Conservation (phyloP, 495 filamentous ascomycete genomes). For the Achaetomiella virescens region DNA sequence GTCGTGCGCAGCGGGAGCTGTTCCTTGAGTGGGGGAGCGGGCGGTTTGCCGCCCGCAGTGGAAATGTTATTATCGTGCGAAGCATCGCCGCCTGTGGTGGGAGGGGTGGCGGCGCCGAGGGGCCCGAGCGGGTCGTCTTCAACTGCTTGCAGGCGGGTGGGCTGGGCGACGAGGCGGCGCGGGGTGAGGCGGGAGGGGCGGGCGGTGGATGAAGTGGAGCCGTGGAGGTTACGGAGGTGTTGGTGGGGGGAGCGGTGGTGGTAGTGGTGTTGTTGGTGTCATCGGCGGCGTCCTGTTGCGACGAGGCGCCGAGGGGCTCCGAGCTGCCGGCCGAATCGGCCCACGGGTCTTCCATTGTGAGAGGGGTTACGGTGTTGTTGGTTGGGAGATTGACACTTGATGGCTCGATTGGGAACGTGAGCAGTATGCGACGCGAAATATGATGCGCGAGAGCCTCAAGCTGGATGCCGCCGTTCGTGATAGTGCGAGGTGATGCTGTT, state of each 20-base stretch:
- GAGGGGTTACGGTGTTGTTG: neutral
- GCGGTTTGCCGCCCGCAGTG: constrained; percentile 44
- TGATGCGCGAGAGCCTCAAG: neutral
- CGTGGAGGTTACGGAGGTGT: constrained; percentile 22
- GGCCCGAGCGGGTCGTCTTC: constrained; percentile 82
- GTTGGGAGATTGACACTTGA: neutral
- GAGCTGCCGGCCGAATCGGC: constrained; percentile 24
- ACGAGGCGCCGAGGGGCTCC: constrained; percentile 10
- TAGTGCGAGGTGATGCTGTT: neutral
- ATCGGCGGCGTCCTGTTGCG: constrained; percentile 12
- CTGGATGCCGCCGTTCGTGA: neutral
- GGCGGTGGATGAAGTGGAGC: constrained; percentile 38
- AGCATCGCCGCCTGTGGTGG: constrained; percentile 38
- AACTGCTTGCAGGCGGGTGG: constrained; percentile 78
- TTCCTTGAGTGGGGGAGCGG: constrained; percentile 85
- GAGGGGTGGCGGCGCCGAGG: constrained; percentile 69
- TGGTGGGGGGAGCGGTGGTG: constrained; percentile 4
- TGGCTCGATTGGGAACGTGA: neutral
- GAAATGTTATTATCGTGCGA: constrained; percentile 10
- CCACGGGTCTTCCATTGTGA: constrained; percentile 35
- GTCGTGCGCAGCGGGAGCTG: constrained; percentile 54
- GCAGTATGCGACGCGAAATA: neutral
- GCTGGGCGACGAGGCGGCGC: constrained; percentile 72
- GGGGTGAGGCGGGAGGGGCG: constrained; percentile 42
- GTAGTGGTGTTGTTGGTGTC: neutral